Evolutionary conservation across 179 eudicot genomes (phyloP), one percentile per base, ranked within the genome.

Genomic region (Gypsophila paniculata): DNA sequence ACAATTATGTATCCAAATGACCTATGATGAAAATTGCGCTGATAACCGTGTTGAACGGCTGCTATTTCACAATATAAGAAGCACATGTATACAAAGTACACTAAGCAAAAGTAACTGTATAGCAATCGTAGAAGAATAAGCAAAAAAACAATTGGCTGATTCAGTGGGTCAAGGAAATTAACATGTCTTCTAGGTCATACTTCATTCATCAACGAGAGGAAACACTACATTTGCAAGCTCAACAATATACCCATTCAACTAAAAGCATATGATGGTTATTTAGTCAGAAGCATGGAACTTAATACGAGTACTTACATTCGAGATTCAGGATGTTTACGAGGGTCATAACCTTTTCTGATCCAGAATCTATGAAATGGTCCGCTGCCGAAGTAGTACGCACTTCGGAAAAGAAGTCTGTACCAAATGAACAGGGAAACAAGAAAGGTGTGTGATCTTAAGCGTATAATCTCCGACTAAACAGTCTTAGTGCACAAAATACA

Each of bases 321-420:
- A 68, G 97, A 91, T 82, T 91, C 98, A 58, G 96, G 90, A 80
- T 93, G 97, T 76, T 85, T 89, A 78, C 98, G 96, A 51, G 98
- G 98, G 86, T 93, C 98, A 78, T 89, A 93, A 55, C 97, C 98
- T 80, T 89, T 93, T 73, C 84, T 84, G 72, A 93, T 93, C 89
- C 90, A 93, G 83, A 93, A 89, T 78, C 93, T 83, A 77, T 79
- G 93, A 75, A 84, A 93, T 59, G 98, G 98, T 65, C 98, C 98
- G 68, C 90, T 91, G 21, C 89, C 85, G 76, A 93, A 93, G 81
- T 93, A 93, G 81, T 93, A 93, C 66, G 96, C 96, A 32, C 77
- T 82, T 76, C 91, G 79, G 63, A 82, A 85, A 79, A 93, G 96
- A 80, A 93, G 91, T 83, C 98, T 93, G 88, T 15, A 73, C 61